These are phyloP conservation scores for Suzukiozyma palmioleophila DNA, from an alignment of 1,139 yeast species.

Conservation along the genomic window DNA sequence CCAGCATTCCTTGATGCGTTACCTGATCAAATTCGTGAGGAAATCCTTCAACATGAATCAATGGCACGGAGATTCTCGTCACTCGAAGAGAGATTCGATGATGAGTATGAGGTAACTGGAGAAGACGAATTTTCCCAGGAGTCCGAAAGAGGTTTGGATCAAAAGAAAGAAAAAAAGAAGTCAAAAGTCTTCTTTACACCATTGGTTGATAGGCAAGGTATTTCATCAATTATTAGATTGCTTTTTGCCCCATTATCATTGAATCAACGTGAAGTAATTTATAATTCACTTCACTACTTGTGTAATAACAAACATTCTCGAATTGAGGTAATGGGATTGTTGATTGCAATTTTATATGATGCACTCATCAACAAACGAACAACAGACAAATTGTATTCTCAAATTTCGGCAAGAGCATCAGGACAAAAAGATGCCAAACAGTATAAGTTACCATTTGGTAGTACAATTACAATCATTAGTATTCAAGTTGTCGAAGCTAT, in stretches of 20 bases:
- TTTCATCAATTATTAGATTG: slow-evolving; percentile 66
- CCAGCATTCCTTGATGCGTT: slow-evolving; percentile 80
- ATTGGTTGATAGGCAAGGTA: slow-evolving; percentile 70
- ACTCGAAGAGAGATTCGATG: slow-evolving; percentile 22
- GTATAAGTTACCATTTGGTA: slow-evolving; percentile 50
- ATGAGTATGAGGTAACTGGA: slow-evolving; percentile 24
- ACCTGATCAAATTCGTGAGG: slow-evolving; percentile 71
- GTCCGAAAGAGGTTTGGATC: slow-evolving; percentile 11
- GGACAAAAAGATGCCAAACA: slow-evolving; percentile 14
- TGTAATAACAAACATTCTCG: slow-evolving; percentile 79
- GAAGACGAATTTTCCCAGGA: slow-evolving; percentile 20
- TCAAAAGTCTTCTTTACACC: slow-evolving; percentile 55
- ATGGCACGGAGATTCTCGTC: slow-evolving; percentile 39
- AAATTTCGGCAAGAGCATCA: slow-evolving; percentile 39
- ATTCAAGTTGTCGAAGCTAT: slow-evolving; percentile 76
- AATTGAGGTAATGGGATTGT: slow-evolving; percentile 66
- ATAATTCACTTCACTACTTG: slow-evolving; percentile 61
- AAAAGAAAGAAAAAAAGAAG: slow-evolving; percentile 10
- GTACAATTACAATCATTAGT: slow-evolving; percentile 68
- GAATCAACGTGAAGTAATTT: slow-evolving; percentile 60
- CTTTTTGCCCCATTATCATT: slow-evolving; percentile 72
- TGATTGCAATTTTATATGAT: slow-evolving; percentile 70
- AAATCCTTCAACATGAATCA: slow-evolving; percentile 66
- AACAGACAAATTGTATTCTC: slow-evolving; percentile 61
- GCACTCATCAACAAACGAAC: slow-evolving; percentile 61